A percentile compares a stretch with the other conserved stretches of the same genome.
phyloP scores from a whole-genome alignment of 73 alveolate genomes.

The Uronychia binucleata region DNA sequence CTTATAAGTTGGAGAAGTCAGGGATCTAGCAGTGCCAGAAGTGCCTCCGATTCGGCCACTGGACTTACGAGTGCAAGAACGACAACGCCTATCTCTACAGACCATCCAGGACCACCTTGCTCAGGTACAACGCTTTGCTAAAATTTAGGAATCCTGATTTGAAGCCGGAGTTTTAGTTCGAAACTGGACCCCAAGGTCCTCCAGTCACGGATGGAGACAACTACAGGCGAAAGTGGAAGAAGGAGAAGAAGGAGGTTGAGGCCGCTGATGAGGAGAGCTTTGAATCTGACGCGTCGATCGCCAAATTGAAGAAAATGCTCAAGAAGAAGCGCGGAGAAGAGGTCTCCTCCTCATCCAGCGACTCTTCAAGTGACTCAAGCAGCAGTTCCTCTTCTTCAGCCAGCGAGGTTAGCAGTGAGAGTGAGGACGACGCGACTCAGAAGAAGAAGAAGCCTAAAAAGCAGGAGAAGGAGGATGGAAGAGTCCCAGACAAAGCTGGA shows the following conservation, averaged over 20 bases:
- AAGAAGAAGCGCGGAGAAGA: conserved; percentile 2
- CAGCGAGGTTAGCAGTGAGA: conserved; percentile 24
- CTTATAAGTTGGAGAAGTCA: conserved; percentile 69
- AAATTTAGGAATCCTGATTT: conserved; percentile 26
- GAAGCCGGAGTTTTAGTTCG: conserved; percentile 50
- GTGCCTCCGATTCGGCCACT: conserved; percentile 93
- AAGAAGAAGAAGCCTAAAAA: conserved; percentile 27
- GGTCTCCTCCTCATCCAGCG: conserved; percentile 14
- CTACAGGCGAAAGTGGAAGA: conserved; percentile 10
- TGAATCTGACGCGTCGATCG: conserved; percentile 23
- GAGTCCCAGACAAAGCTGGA: too few species aligned
- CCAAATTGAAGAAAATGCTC: conserved; percentile 5
- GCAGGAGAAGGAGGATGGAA: conserved; percentile 3
- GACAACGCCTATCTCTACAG: conserved; percentile 87
- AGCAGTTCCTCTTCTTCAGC: conserved; percentile 2
- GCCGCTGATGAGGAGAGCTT: conserved; percentile 28
- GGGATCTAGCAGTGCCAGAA: conserved; percentile 90
- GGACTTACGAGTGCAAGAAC: conserved; percentile 96
- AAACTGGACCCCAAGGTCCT: conserved; percentile 58
- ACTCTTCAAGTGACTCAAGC: conserved; percentile 2
- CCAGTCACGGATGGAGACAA: conserved; percentile 49
- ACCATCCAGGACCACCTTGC: conserved; percentile 88
- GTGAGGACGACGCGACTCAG: conserved; percentile 25
- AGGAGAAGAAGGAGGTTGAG: conserved; percentile 35
- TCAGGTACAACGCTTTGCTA: conserved; percentile 26